Evolutionary conservation across 2,329 filamentous ascomycete genomes (phyloP), one percentile per base, ranked within the genome.

Genomic region (Sclerotinia subarctica): DNA sequence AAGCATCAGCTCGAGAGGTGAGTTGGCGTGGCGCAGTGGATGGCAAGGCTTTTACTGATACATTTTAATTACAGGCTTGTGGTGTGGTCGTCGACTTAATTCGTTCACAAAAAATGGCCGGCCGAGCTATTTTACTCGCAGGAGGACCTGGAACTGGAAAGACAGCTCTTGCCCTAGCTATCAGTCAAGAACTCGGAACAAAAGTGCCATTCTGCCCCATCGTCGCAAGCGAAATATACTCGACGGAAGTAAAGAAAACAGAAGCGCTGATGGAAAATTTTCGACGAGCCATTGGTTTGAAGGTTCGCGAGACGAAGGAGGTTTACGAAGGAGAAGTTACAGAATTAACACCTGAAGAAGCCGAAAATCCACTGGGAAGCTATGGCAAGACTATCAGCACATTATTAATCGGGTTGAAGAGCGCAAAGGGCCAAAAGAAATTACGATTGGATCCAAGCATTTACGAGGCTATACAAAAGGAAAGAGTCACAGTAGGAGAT

Each of bases 231-330:
- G 95, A 99, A 81, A 91, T 99, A 76, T 99, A 97, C 82, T 97
- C 93, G 74, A 90, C 94, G 57, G 95, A 99, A 81, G 94, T 99
- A 72, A 99, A 99, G 88, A 99, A 99, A 88, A 99, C 95, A 62
- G 95, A 99, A 81, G 91, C 96, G 73, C 83, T 99, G 78, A 98
- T 98, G 95, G 95, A 99, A 85, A 98, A 98, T 83, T 99, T 99
- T 80, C 88, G 95, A 78, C 86, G 95, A 78, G 95, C 95, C 69
- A 99, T 99, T 79, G 95, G 94, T 46, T 85, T 99, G 73, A 94
- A 96, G 78, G 95, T 99, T 73, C 93, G 95, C 76, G 95, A 99
- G 84, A 97, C 94, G 64, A 99, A 99, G 81, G 95, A 99, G 81
- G 94, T 99, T 69, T 99, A 98, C 81, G 95, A 99, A 82, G 95